phyloP scores from a whole-genome alignment of 2,329 filamentous ascomycete genomes.

The Cladophialophora exuberans region DNA sequence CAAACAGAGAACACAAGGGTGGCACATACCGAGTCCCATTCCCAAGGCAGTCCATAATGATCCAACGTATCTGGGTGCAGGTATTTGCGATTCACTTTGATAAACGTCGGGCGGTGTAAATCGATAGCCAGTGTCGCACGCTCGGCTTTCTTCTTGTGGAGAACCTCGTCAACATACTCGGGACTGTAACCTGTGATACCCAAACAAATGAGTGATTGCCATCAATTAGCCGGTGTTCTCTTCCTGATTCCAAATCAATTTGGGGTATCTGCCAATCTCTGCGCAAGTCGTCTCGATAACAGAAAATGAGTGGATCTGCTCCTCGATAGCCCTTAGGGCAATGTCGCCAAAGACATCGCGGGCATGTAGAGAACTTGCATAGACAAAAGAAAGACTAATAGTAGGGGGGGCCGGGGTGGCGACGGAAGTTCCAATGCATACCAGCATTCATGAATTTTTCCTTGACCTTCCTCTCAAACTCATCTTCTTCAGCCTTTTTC shows the following conservation, averaged over 20 bases:
- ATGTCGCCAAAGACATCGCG: too few species aligned
- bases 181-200: conserved; percentile 41
- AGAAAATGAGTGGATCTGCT: too few species aligned
- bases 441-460: conserved; percentile 39
- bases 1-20: neutral
- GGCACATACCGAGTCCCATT: conserved; percentile 44
- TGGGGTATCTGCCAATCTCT: neutral
- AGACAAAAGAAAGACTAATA: conserved; percentile 7
- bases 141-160: conserved; percentile 44
- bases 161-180: conserved; percentile 46
- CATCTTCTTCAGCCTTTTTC: conserved; percentile 54
- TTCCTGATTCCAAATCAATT: neutral
- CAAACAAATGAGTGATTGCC: conserved; percentile 24
- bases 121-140: conserved; percentile 32
- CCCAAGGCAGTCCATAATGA: conserved; percentile 51
- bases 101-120: conserved; percentile 43
- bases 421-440: conserved; percentile 13
- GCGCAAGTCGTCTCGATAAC: too few species aligned
- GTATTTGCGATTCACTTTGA: conserved; percentile 52
- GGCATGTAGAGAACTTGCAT: too few species aligned
- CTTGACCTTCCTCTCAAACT: conserved; percentile 49
- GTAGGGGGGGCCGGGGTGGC: conserved; percentile 7
- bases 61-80: conserved; percentile 51
- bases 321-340: too few species aligned
- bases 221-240: conserved; percentile 15